Base-by-base conservation (phyloP, 345 rosid species). In the Raphanus raphanistrum region DNA sequence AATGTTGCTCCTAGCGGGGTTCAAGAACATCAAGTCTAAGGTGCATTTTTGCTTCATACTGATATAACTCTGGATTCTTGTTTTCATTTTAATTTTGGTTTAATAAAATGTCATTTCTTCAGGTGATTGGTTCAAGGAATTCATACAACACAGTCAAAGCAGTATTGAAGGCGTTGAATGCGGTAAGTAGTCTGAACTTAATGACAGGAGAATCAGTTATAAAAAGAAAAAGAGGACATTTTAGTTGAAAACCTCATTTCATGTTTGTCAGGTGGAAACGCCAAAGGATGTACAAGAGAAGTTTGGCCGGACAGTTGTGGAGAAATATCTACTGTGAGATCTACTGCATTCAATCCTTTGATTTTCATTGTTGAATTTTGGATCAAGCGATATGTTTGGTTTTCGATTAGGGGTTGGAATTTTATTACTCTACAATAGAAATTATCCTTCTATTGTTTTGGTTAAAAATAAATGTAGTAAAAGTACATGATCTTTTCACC, bases 61-160 rank as follows among this genome's bases (percentile, higher is more conserved):
- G 27, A 50, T 54, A 11, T 9, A 63, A 63, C 70, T 63, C 48
- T 1, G 10, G 29, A 17, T 79, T 69, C 29, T 57, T 79, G 59
- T 72, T 50, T 62, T 27, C 12, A 0, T 10, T 25, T 12, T 8
- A 52, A 15, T 8, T 66, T 26, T 71, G 28, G 50, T 54, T 36
- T 71, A 25, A 36, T 26, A 57, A 57, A 55, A 48, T 10, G 3
- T 9, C 6, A 35, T 60, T 70, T 60, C 76, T 38, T 9, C 76
- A 95, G 98, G 96, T 95, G 60, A 68, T 95, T 63, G 98, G 98
- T 77, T 95, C 99, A 8, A 90, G 99, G 81, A 95, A 95, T 81
- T 90, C 98, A 73, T 87, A 92, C 80, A 95, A 95, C 83, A 92
- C 96, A 0, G 96, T 95, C 10, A 92, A 92, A 84, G 99, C 98